These are phyloP conservation scores for Lipomyces mesembrius DNA, from an alignment of 805 yeast species.

Conservation along the genomic window DNA sequence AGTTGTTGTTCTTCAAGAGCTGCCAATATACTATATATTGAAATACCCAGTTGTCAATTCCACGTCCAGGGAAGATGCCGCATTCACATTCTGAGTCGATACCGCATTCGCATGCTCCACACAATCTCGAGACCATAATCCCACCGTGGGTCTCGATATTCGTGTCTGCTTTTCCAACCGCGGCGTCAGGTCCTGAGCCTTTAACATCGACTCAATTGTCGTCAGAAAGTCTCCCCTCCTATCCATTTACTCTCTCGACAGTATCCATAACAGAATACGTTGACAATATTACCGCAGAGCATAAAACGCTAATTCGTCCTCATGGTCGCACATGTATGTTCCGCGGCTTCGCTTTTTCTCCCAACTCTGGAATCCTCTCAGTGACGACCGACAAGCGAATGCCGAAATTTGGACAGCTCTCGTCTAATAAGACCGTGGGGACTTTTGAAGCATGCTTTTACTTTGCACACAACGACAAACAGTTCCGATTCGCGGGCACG, in stretches of 20 bases:
- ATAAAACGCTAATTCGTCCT: constrained; percentile 20
- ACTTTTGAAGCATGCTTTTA: constrained; percentile 36
- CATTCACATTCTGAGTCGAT: neutral
- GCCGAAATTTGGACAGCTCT: constrained; percentile 32
- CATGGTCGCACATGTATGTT: constrained; percentile 36
- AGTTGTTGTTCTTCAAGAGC: neutral
- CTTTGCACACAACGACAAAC: constrained; percentile 25
- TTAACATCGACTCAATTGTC: neutral
- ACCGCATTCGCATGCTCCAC: constrained; percentile 10
- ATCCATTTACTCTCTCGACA: constrained; percentile 31
- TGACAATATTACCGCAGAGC: constrained; percentile 9
- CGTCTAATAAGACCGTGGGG: constrained; percentile 13
- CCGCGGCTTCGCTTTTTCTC: constrained; percentile 33
- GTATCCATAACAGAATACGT: constrained; percentile 20
- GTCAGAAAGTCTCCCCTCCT: constrained; percentile 3
- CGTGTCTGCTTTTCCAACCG: constrained; percentile 11
- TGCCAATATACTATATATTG: neutral
- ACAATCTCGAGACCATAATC: constrained; percentile 22
- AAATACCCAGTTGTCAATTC: neutral
- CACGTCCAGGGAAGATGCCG: neutral
- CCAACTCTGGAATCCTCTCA: constrained; percentile 31
- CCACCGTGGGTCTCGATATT: constrained; percentile 34
- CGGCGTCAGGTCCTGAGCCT: neutral
- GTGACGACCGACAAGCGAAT: constrained; percentile 35
- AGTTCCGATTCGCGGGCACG: constrained; percentile 32